Base-by-base conservation (phyloP, 139 green algal species). In the Volvox africanus region DNA sequence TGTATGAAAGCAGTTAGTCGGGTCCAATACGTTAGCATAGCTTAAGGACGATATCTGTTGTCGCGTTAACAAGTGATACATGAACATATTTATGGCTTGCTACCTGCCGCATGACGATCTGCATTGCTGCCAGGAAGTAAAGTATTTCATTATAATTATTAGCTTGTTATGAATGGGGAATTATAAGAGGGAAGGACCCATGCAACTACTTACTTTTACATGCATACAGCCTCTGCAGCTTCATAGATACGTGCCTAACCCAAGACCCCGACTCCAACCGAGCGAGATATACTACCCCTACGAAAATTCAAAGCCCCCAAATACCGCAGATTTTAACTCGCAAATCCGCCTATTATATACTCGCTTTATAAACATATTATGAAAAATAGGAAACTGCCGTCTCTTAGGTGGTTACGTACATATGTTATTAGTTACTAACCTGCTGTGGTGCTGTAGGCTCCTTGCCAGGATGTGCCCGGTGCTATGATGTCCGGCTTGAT, bases 401-500 rank as follows among this genome's bases (percentile, higher is more conserved):
- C n/a, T n/a, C 9, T 55, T 9, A 55, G 9, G 5, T 55, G 44
- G 44, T 73, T 28, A 73, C 65, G 21, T 19, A 69, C 62, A 26
- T 19, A 69, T 19, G 17, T 28, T 30, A 24, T 73, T 28, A 73
- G 32, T 24, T 9, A 81, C 73, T 22, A 12, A 80, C 75, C 75
- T 55, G 44, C 44, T 55, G 44, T 55, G 44, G 44, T 55, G 44
- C 44, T 55, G 44, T 55, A 55, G 44, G 5, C 44, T 55, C 44
- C 44, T 55, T 55, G 44, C 44, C 44, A 55, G 9, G 44, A 55
- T 55, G 44, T 55, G 9, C 44, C 44, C 44, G 75, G 75, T 26
- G 75, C 75, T 12, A 81, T 55, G 33, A 81, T 55, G 30, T 81
- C 75, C 2, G 75, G 75, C 75, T 81, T 81, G 75, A 81, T 81